phyloP scores from a whole-genome alignment of 1,284 basidiomycete species.

The Heterobasidion parviporum region DNA sequence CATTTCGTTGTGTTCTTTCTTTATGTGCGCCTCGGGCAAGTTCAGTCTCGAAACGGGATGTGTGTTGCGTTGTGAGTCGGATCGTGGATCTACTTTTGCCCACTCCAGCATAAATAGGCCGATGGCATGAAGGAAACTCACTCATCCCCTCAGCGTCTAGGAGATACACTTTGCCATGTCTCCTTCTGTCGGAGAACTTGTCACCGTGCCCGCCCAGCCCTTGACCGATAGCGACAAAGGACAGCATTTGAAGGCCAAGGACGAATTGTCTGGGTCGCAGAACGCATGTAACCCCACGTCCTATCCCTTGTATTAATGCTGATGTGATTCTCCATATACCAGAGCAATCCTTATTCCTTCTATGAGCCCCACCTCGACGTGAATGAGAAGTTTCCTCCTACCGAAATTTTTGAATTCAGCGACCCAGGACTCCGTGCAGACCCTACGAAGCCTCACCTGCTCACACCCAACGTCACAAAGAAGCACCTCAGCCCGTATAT shows the following conservation, averaged over 20 bases:
- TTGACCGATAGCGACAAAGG: conserved; percentile 3
- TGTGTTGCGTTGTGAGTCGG: no score
- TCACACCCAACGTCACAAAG: conserved; percentile 28
- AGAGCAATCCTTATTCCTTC: conserved; percentile 35
- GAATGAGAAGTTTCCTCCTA: conserved; percentile 35
- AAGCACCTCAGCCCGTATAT: conserved; percentile 44
- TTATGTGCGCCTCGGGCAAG: no score
- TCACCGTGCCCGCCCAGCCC: neutral
- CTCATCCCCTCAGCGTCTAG: no score
- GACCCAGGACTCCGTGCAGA: conserved; percentile 44
- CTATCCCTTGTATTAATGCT: neutral
- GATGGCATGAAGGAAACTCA: no score
- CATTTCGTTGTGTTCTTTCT: no score
- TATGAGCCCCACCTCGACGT: conserved; percentile 37
- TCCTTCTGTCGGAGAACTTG: conserved; percentile 11
- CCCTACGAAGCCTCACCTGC: conserved; percentile 41
- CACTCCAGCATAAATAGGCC: no score
- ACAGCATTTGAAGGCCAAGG: conserved; percentile 5
- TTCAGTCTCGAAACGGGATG: no score
- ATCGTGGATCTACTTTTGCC: no score
- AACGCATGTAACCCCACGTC: neutral
- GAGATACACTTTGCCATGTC: conserved; percentile 8
- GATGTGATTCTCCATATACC: conserved; percentile 5
- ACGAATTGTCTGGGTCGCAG: neutral
- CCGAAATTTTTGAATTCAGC: conserved; percentile 25